Evolutionary conservation across 139 green algal species (phyloP), one percentile per base, ranked within the genome.

Genomic region (Chlamydomonas sphaeroides): DNA sequence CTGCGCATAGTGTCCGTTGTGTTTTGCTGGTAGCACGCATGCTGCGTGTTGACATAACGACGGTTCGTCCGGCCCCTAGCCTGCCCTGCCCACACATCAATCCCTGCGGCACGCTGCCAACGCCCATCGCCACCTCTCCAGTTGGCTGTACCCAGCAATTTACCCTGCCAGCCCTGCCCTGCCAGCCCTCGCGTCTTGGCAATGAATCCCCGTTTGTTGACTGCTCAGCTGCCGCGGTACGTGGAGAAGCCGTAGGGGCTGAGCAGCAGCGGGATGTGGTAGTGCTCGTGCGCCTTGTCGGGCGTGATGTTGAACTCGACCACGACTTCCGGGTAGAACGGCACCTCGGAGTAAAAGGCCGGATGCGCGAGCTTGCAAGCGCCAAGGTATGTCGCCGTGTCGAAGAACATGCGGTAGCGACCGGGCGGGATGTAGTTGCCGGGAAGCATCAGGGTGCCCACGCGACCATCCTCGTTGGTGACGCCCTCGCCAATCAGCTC

Each of bases 211-310:
- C n/a, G n/a, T n/a, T n/a, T n/a, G n/a, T n/a, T n/a, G n/a, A n/a
- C n/a, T n/a, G n/a, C 67, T 97, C 78, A 98, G 79, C 92, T 97
- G 68, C 96, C 96, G 5, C 96, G 81, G 88, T 99, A 99, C 4
- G 96, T 99, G 49, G 84, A 94, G 90, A 97, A 99, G n/a, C 95
- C 95, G 83, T 95, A 99, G 3, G 96, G 96, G 57, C 89, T 95
- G 80, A 98, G 94, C 49, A 98, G 95, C 68, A 99, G 82, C 35
- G 96, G 96, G n/a, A 99, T 93, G 85, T 99, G 96, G 80, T 98
- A 99, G 87, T 99, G 96, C 85, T 98, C 81, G 10, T 63, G 80
- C 2, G 75, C 68, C 62, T 88, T 89, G 32, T 90, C 80, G 0
- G 84, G 62, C 15, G 78, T 84, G 41, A 98, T 92, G 41, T 90